Evolutionary conservation across 2,329 filamentous ascomycete genomes (phyloP), one percentile per base, ranked within the genome.

Genomic region (Aureobasidium musti): DNA sequence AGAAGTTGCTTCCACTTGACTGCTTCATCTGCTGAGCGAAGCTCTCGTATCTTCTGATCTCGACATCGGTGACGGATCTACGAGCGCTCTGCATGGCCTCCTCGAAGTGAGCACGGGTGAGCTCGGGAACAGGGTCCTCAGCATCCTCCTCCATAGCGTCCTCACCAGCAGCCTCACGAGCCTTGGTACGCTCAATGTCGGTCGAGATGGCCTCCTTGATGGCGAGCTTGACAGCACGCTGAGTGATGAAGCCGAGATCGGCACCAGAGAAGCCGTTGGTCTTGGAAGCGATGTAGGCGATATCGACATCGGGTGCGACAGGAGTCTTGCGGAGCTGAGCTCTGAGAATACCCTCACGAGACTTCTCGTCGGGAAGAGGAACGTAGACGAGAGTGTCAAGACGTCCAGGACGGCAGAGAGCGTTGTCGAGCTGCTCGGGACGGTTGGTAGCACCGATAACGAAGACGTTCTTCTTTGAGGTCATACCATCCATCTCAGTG

Each of bases 21-120:
- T 96, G 97, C 91, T 99, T 99, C 92, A 99, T 96, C 79, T 94
- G 94, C 83, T 98, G 94, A 47, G 94, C 91, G 75, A 99, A 99
- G 5, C 95, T 94, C 85, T 99, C 95, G 82, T 99, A 99, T 69
- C 94, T 90, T 76, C 95, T 91, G 74, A 99, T 96, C 85, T 99
- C 95, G 26, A 98, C 94, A 73, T 99, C 95, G 67, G 87, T 93
- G 72, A 99, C 95, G 33, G 95, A 98, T 77, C 91, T 88, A 79
- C 95, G 90, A 70, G 95, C 95, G 79, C 90, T 89, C 79, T 91
- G 88, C 95, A 99, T 99, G 52, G 95, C 95, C 85, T 99, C 95
- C 83, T 98, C 94, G 77, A 99, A 99, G 82, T 99, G 95, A 67
- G 89, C 90, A 82, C 91, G 95, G 74, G 95, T 98, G 67, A 99